Evolutionary conservation across 2,329 filamentous ascomycete genomes (phyloP), one percentile per base, ranked within the genome.

Genomic region (Arthrobotrys sphaeroides): DNA sequence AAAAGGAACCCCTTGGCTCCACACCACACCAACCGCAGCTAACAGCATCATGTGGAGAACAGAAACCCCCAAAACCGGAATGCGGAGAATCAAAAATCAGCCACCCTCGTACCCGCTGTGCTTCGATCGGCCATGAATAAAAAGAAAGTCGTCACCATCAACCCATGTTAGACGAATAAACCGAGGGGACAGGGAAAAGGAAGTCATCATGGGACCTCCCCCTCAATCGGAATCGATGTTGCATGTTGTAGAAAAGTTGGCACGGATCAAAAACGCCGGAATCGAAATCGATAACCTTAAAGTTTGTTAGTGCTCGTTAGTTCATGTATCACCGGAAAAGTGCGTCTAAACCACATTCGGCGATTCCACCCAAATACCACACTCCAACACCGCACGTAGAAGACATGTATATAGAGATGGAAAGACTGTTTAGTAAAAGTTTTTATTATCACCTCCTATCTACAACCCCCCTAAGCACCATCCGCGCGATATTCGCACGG

Each of bases 11-110:
- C 26, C 26, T 53, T 47, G 42, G 59, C 36, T 33, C 22, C 42
- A n/a, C n/a, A n/a, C n/a, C n/a, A n/a, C n/a, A n/a, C n/a, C n/a
- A n/a, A n/a, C n/a, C n/a, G n/a, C n/a, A n/a, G n/a, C n/a, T n/a
- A n/a, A n/a, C n/a, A n/a, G 24, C 28, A 45, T 18, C 18, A 28
- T 64, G 59, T 43, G 53, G 59, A 42, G 43, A 64, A 61, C 16
- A 13, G 42, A 40, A 18, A 42, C 40, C 42, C 22, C 5, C 40
- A 13, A 45, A 43, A 45, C 16, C 16, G 16, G 57, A 60, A 26
- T 28, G 45, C 22, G 18, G 59, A 38, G 59, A 4, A 24, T 51
- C 45, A 51, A n/a, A n/a, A n/a, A n/a, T n/a, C n/a, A n/a, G n/a
- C n/a, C n/a, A n/a, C n/a, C n/a, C n/a, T n/a, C n/a, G n/a, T n/a